A percentile compares a stretch with the other conserved stretches of the same genome.
phyloP scores from a whole-genome alignment of 176 grass and related monocot species.

The Rhynchospora tenuis region DNA sequence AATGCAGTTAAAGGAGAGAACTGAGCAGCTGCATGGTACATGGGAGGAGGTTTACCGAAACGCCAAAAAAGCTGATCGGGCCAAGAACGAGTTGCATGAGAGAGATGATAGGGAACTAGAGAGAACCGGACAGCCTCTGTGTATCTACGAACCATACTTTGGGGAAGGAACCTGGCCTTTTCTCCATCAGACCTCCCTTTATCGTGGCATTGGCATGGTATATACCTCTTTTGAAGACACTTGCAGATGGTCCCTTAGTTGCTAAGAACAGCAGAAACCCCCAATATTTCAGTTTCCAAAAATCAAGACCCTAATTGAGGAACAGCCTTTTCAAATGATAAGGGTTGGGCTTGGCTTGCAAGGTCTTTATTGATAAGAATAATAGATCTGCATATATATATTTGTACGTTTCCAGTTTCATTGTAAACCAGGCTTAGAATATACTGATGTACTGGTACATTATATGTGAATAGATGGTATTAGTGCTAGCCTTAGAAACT shows the following conservation, averaged over 20 bases:
- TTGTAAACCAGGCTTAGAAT: neutral
- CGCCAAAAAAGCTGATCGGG: conserved; percentile 76
- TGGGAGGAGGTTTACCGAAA: conserved; percentile 99
- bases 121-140: conserved; percentile 86
- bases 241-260: conserved; percentile 1
- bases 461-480: neutral
- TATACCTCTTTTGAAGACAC: conserved; percentile 19
- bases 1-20: conserved; percentile 87
- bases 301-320: neutral
- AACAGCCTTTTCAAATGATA: neutral
- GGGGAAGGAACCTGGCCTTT: conserved; percentile 91
- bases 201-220: conserved; percentile 97
- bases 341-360: neutral
- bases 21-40: conserved; percentile 70
- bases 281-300: neutral
- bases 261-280: neutral
- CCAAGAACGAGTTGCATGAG: conserved; percentile 89
- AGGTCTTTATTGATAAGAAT: conserved; percentile 1
- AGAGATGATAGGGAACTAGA: conserved; percentile 92
- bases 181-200: conserved; percentile 82
- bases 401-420: neutral
- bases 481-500: neutral
- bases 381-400: neutral
- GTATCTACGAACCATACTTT: conserved; percentile 99
- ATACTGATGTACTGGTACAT: neutral